phyloP scores from a whole-genome alignment of 106 monocot species.

The Dendrobium huoshanense region DNA sequence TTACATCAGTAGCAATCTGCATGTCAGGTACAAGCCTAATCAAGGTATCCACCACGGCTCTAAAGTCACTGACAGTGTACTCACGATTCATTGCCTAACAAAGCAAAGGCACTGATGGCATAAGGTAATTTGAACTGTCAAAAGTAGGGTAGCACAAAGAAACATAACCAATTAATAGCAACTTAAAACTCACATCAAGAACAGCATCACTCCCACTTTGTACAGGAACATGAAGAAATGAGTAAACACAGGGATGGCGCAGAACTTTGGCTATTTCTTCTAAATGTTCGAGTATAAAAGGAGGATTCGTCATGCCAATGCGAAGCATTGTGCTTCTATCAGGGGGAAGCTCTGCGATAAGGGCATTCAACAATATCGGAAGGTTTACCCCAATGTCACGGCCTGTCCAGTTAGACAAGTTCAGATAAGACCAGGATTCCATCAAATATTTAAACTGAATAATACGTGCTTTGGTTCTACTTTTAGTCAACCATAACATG shows the following conservation, averaged over 20 bases:
- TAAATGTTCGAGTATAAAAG: constrained; percentile 93
- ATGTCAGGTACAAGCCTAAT: constrained; percentile 85
- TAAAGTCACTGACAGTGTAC: constrained; percentile 85
- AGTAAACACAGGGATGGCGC: constrained; percentile 88
- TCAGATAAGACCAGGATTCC: not conserved
- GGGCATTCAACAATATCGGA: constrained; percentile 76
- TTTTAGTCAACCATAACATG: not conserved
- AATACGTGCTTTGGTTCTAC: not conserved
- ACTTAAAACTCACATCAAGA: constrained; percentile 51
- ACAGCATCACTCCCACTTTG: constrained; percentile 87
- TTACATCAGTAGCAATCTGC: constrained; percentile 98
- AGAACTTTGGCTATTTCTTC: constrained; percentile 82
- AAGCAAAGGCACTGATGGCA: not conserved
- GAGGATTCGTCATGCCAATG: constrained; percentile 99
- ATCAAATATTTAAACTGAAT: constrained; percentile 1
- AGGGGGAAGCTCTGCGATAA: constrained; percentile 75
- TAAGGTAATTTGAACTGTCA: not conserved
- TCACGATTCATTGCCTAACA: constrained; percentile 95
- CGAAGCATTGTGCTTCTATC: constrained; percentile 99
- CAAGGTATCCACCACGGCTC: constrained; percentile 82
- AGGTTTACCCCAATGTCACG: constrained; percentile 91
- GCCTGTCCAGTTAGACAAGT: constrained; percentile 31
- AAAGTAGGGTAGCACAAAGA: not conserved
- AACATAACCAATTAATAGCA: not conserved
- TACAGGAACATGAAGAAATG: constrained; percentile 97